These are phyloP conservation scores for Penicillium aurantiogriseum DNA, from an alignment of 2,329 filamentous ascomycete species.

Conservation along the genomic window DNA sequence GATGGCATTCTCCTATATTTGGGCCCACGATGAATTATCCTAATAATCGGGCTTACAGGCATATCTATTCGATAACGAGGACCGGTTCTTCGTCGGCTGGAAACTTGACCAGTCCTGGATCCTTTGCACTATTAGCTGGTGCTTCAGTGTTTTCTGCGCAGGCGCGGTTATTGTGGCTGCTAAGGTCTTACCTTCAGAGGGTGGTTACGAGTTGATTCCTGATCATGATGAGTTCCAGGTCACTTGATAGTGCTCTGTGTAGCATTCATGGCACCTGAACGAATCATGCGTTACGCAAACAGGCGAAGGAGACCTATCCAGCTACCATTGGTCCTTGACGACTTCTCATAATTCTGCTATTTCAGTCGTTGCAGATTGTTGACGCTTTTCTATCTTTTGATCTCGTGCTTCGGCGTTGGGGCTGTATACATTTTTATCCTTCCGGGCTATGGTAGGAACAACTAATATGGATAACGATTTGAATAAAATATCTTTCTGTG, in stretches of 20 bases:
- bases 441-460: background rate
- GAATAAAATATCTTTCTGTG: background rate
- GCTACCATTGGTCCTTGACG: background rate
- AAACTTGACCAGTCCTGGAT: slow-evolving; percentile 75
- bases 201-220: slow-evolving; percentile 78
- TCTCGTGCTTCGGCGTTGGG: slow-evolving; percentile 5
- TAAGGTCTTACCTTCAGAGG: slow-evolving; percentile 71
- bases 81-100: slow-evolving; percentile 82
- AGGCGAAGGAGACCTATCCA: background rate
- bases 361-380: slow-evolving; percentile 1
- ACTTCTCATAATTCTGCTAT: background rate
- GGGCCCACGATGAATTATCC: background rate
- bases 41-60: slow-evolving; percentile 53
- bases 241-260: background rate
- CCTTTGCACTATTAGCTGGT: slow-evolving; percentile 64
- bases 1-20: background rate
- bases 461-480: slow-evolving; percentile 10
- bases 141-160: slow-evolving; percentile 52
- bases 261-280: background rate
- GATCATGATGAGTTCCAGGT: slow-evolving; percentile 30
- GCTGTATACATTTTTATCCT: slow-evolving; percentile 6
- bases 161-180: slow-evolving; percentile 65
- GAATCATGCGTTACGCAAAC: background rate
- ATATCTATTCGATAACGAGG: slow-evolving; percentile 78
- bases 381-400: background rate